A percentile compares a stretch with the other conserved stretches of the same genome.
Evolutionary conservation across 768 basidiomycete genomes (phyloP).

Genomic region (Kwoniella shandongensis): DNA sequence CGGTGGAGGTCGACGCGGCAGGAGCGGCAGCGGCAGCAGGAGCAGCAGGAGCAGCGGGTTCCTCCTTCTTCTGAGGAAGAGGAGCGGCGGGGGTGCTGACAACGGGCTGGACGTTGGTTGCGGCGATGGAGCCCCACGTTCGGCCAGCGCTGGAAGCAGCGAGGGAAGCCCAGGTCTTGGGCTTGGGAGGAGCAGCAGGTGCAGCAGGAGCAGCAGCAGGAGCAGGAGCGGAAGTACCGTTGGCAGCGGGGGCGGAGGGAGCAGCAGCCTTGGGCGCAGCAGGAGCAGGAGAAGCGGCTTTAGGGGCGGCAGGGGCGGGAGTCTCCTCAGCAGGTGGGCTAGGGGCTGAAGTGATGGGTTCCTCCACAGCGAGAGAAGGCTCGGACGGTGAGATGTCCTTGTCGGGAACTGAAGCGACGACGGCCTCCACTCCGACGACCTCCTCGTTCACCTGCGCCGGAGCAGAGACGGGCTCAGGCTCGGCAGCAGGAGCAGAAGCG

Average conservation of each 20-base stretch:
- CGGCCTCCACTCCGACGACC: slow-evolving; percentile 37
- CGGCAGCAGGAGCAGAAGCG: slow-evolving; percentile 20
- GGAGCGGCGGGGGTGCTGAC: slow-evolving; percentile 32
- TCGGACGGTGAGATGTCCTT: slow-evolving; percentile 39
- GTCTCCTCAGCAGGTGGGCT: slow-evolving; percentile 17
- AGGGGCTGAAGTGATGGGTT: slow-evolving; percentile 37
- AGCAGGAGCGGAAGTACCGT: slow-evolving; percentile 48
- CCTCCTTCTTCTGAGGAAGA: slow-evolving; percentile 20
- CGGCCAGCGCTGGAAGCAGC: slow-evolving; percentile 70
- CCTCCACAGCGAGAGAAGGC: slow-evolving; percentile 46
- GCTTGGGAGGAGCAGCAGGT: slow-evolving; percentile 57
- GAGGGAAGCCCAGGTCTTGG: slow-evolving; percentile 88
- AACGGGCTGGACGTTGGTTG: slow-evolving; percentile 64
- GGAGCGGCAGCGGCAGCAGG: slow-evolving; percentile 23
- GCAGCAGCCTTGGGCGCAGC: slow-evolving; percentile 31
- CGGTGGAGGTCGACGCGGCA: slow-evolving; percentile 22
- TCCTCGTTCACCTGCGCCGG: slow-evolving; percentile 54
- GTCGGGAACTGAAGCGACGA: slow-evolving; percentile 41
- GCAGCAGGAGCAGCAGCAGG: slow-evolving; percentile 55
- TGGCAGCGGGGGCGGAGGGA: slow-evolving; percentile 24
- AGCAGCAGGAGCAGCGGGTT: slow-evolving; percentile 10
- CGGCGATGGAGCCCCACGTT: slow-evolving; percentile 76
- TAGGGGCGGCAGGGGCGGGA: slow-evolving; percentile 15
- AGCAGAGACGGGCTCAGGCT: slow-evolving; percentile 50
- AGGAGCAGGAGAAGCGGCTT: slow-evolving; percentile 27